Base-by-base conservation (phyloP, 129 eudicot species). In the Flaveria sonorensis region DNA sequence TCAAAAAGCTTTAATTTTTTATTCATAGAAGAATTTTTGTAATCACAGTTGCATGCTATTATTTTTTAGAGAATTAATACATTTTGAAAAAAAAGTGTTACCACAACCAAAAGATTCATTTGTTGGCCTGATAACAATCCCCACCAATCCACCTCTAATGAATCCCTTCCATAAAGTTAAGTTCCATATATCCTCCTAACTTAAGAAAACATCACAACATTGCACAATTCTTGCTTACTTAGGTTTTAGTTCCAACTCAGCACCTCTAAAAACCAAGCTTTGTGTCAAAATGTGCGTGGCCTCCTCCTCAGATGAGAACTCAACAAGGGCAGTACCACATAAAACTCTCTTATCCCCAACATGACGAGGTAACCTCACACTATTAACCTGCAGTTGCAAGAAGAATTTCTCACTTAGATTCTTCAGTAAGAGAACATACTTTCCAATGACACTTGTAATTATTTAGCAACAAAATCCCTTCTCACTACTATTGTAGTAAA, bases 331-430 rank as follows among this genome's bases (percentile, higher is more conserved):
- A 10, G 97, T 91, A 21, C 97, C 99, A 73, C 88, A 89, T 62
- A 94, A 86, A 48, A 91, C 45, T 74, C 86, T 86, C 65, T 85
- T 87, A 81, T 87, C 90, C 42, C 85, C 82, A 79, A 89, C 98
- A 84, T 91, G 98, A 12, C 89, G 90, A 24, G 98, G 98, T 62
- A 91, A 75, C 86, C 98, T 87, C 88, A 94, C 97, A 81, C 98
- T 91, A 66, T 83, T 94, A 79, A 94, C 97, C 98, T 94, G 86
- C 61, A 67, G 61, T 61, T 24, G 26, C 43, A 82, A 79, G 5
- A 53, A 18, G 5, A 72, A 21, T 42, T 56, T 1, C 6, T 68
- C 24, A 62, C n/a, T 28, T 15, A 63, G 21, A 72, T 66, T 66
- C 39, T 59, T 66, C 57, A 77, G 63, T 51, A 39, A 24, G 7